These are phyloP conservation scores for Penicillium tannophilum DNA, from an alignment of 495 filamentous ascomycete species.

Conservation along the genomic window DNA sequence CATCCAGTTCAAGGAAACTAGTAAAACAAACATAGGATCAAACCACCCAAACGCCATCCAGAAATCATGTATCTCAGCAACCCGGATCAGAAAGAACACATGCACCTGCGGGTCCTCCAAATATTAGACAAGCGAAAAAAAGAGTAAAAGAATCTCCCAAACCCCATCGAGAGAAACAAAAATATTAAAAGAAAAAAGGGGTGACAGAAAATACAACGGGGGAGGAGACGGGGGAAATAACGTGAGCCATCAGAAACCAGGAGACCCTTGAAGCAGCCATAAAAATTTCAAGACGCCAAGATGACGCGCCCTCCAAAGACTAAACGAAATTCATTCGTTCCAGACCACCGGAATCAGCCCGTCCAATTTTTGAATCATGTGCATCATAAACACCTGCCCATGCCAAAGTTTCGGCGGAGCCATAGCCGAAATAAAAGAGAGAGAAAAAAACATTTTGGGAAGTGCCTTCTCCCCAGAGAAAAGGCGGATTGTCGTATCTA, in stretches of 20 bases:
- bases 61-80: conserved; percentile 35
- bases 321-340: conserved; percentile 32
- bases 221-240: conserved; percentile 13
- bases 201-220: conserved; percentile 24
- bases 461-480: conserved; percentile 7
- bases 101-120: conserved; percentile 29
- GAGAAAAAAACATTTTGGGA: conserved; percentile 10
- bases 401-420: conserved; percentile 36
- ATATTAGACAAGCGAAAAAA: conserved; percentile 36
- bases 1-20: conserved; percentile 25
- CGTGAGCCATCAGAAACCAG: conserved; percentile 30
- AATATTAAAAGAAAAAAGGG: conserved; percentile 2
- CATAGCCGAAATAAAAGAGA: conserved; percentile 30
- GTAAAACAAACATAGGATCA: conserved; percentile 24
- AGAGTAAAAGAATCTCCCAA: conserved; percentile 18
- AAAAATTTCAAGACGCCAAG: conserved; percentile 35
- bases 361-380: conserved; percentile 45
- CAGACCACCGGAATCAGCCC: conserved; percentile 34
- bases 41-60: conserved; percentile 33
- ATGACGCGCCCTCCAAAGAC: conserved; percentile 35
- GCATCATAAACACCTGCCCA: conserved; percentile 50
- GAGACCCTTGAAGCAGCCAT: conserved; percentile 30
- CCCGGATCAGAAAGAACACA: conserved; percentile 23
- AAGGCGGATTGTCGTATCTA: conserved; percentile 24
- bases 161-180: conserved; percentile 19